phyloP scores from a whole-genome alignment of 2,329 filamentous ascomycete species.

The Alternaria incomplexa region DNA sequence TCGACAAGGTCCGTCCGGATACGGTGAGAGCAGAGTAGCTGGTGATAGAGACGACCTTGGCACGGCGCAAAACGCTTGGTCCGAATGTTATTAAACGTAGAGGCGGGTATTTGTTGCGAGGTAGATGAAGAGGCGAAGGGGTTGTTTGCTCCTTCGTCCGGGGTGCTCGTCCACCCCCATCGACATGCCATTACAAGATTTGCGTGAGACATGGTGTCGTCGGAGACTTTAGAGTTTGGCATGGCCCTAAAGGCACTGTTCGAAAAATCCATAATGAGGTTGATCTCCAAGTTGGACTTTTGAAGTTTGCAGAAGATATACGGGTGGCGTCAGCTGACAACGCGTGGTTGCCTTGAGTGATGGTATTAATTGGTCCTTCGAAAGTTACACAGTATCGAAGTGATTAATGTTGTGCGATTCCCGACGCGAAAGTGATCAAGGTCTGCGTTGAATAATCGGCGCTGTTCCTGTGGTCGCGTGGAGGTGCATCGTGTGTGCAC shows the following conservation, averaged over 20 bases:
- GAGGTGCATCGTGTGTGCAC: constrained; percentile 34
- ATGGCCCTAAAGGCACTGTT: constrained; percentile 31
- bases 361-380: background rate
- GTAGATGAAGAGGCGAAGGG: constrained; percentile 5
- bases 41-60: constrained; percentile 44
- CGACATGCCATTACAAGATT: constrained; percentile 42
- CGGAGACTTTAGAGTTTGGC: constrained; percentile 28
- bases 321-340: constrained; percentile 33
- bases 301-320: background rate
- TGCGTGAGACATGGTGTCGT: constrained; percentile 42
- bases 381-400: constrained; percentile 1
- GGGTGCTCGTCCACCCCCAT: constrained; percentile 42
- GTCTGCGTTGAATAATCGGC: constrained; percentile 16
- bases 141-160: constrained; percentile 21
- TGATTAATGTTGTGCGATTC: background rate
- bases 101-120: constrained; percentile 13
- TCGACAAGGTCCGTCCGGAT: constrained; percentile 46
- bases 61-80: constrained; percentile 42
- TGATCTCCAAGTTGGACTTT: background rate
- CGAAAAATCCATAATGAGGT: constrained; percentile 38
- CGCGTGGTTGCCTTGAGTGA: constrained; percentile 30
- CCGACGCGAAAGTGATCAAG: constrained; percentile 9
- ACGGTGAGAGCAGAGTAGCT: constrained; percentile 44
- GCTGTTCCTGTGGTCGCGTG: constrained; percentile 21
- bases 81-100: constrained; percentile 27